Evolutionary conservation across 2,329 filamentous ascomycete species (phyloP).

Genomic region (Nigrospora osmanthi): DNA sequence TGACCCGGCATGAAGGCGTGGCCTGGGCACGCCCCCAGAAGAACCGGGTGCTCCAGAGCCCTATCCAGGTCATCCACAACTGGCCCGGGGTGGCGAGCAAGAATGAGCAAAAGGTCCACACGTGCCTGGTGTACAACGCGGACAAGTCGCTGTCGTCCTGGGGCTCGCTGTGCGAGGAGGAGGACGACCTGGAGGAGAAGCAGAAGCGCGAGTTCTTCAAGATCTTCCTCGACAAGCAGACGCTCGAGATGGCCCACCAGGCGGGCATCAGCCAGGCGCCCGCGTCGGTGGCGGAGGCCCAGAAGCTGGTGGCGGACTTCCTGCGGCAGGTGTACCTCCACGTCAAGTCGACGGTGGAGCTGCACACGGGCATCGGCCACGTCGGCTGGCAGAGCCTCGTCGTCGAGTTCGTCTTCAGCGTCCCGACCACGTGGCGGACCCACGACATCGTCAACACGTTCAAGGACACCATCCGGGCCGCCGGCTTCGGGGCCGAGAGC

Average conservation of each 20-base stretch:
- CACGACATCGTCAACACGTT: slow-evolving; percentile 42
- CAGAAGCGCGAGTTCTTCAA: slow-evolving; percentile 44
- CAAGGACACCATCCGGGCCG: slow-evolving; percentile 34
- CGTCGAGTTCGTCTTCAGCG: slow-evolving; percentile 47
- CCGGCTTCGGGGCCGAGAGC: slow-evolving; percentile 40
- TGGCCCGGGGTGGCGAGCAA: slow-evolving; percentile 45
- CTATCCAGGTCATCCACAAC: slow-evolving; percentile 39
- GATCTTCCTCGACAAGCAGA: slow-evolving; percentile 41
- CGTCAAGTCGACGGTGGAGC: slow-evolving; percentile 35
- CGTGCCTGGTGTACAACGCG: slow-evolving; percentile 37
- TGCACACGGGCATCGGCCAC: slow-evolving; percentile 26
- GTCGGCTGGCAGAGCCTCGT: slow-evolving; percentile 33
- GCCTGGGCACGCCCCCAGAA: slow-evolving; percentile 22
- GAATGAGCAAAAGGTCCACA: slow-evolving; percentile 48
- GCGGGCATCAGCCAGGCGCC: slow-evolving; percentile 36
- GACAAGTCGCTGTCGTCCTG: slow-evolving; percentile 36
- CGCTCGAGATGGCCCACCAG: slow-evolving; percentile 30
- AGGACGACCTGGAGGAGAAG: slow-evolving; percentile 28
- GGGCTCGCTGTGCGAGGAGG: slow-evolving; percentile 44
- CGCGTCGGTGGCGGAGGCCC: slow-evolving; percentile 29
- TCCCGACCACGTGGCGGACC: slow-evolving; percentile 48
- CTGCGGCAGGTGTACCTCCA: slow-evolving; percentile 39
- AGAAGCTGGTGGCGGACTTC: slow-evolving; percentile 41
- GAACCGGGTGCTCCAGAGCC: slow-evolving; percentile 23
- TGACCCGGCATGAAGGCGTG: slow-evolving; percentile 21